Percentiles rank a stretch among this genome's conserved stretches.
phyloP scores from a whole-genome alignment of 2,329 filamentous ascomycete genomes.

The Scedosporium minutisporum region DNA sequence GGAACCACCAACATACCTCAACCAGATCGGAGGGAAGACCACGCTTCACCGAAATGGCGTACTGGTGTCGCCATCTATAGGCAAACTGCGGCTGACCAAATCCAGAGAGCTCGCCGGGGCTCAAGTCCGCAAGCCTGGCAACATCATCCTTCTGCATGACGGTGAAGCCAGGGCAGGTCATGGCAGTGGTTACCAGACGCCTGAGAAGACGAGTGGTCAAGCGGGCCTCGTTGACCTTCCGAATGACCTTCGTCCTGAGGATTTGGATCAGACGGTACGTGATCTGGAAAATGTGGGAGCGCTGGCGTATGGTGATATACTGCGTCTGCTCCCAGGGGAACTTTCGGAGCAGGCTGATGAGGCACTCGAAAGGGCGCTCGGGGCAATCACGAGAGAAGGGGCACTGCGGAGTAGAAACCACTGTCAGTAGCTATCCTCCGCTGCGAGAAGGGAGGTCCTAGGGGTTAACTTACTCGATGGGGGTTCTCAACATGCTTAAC shows the following conservation, averaged over 20 bases:
- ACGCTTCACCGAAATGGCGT: constrained; percentile 40
- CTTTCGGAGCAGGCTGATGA: constrained; percentile 54
- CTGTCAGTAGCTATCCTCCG: constrained; percentile 2
- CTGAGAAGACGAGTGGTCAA: constrained; percentile 43
- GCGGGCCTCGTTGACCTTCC: constrained; percentile 28
- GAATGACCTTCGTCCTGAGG: constrained; percentile 32
- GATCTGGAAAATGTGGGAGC: constrained; percentile 40
- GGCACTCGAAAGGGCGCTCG: constrained; percentile 54
- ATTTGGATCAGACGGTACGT: constrained; percentile 38
- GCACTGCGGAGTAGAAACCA: constrained; percentile 30
- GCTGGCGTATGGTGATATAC: constrained; percentile 47
- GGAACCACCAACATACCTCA: constrained; percentile 33
- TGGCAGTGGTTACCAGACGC: constrained; percentile 40
- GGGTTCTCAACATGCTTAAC: constrained; percentile 54
- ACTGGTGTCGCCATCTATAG: constrained; percentile 40
- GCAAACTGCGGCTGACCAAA: constrained; percentile 40
- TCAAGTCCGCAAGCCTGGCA: constrained; percentile 28
- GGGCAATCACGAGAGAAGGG: constrained; percentile 51
- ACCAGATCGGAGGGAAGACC: constrained; percentile 40
- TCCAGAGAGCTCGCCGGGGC: constrained; percentile 21
- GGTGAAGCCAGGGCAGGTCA: constrained; percentile 52
- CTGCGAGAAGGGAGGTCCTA: constrained; percentile 6
- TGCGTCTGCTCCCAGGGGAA: constrained; percentile 52
- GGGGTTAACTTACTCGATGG: constrained; percentile 41
- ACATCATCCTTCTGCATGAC: constrained; percentile 52